A percentile compares a stretch with the other conserved stretches of the same genome.
These are phyloP conservation scores for Spathaspora sp. DNA, from an alignment of 1,139 yeast species.

Conservation along the genomic window DNA sequence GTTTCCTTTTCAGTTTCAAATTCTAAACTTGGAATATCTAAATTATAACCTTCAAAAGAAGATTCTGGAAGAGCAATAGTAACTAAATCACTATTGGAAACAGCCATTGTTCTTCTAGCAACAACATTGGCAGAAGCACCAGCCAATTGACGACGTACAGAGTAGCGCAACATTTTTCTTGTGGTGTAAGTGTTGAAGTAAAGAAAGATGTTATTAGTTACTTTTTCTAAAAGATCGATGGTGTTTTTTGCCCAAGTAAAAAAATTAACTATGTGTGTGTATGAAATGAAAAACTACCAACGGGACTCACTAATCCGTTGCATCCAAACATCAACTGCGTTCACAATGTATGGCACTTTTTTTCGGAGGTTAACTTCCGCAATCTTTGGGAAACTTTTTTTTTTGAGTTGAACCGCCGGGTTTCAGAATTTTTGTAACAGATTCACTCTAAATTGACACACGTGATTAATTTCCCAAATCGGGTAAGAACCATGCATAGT, in stretches of 20 bases:
- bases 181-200: not conserved
- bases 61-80: constrained; percentile 66
- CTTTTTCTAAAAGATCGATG: not conserved
- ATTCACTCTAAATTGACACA: not conserved
- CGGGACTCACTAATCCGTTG: not conserved
- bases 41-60: constrained; percentile 82
- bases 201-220: not conserved
- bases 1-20: constrained; percentile 80
- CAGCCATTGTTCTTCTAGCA: constrained; percentile 36
- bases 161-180: constrained; percentile 4
- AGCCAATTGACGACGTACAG: constrained; percentile 9
- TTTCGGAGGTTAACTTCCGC: not conserved
- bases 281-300: not conserved
- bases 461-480: not conserved
- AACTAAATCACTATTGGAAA: constrained; percentile 40
- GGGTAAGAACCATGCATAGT: not conserved
- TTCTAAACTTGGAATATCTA: constrained; percentile 68
- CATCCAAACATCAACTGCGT: not conserved
- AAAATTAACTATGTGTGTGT: not conserved
- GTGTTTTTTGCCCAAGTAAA: not conserved
- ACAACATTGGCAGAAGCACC: constrained; percentile 8
- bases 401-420: not conserved
- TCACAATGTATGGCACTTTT: not conserved
- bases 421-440: not conserved
- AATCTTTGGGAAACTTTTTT: not conserved